Evolutionary conservation across 2,329 filamentous ascomycete species (phyloP), one percentile per base, ranked within the genome.

Genomic region (Pseudomassariella vexata): DNA sequence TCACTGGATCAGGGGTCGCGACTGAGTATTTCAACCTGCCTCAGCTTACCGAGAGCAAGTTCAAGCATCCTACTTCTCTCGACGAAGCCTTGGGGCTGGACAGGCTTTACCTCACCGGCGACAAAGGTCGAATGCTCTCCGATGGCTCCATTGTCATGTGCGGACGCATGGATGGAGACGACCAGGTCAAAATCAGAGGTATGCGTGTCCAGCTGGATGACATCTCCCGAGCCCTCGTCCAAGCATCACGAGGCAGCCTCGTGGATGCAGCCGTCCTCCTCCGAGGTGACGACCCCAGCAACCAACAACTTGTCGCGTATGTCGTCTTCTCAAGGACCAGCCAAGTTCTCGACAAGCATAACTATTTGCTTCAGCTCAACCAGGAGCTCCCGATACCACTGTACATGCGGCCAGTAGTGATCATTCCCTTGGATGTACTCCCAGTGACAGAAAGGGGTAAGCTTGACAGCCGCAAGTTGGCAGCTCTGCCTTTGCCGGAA

Each of bases 201-300:
- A 9, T 22, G 9, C 18, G 29, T 2, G 19, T 31, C 5, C 15
- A 31, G 6, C 18, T 31, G 10, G 7, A 18, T 8, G 26, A 28
- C 8, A 12, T 28, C 9, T 15, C 14, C 7, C 7, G 17, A 9
- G 9, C 14, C n/a, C 11, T 31, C 12, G 12, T 24, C 17, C 9
- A 22, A 10, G 11, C 29, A 1, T 20, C 20, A 9, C 9, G 12
- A 7, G 29, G 20, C 8, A 15, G 3, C 10, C 12, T 31, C 12
- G 12, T 20, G 5, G 29, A 31, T 12, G 29, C 29, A 6, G 19
- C 15, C 7, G 18, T 31, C 15, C 32, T 38, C 1, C 10, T 43
- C 2, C 42, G 43, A 9, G 24, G 27, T 4, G 32, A 12, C 8
- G 19, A 37, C 5, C 23, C 31, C 7, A 24, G 11, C 11, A 24